Evolutionary conservation across 805 yeast species (phyloP), one percentile per base, ranked within the genome.

Genomic region (Candida pseudofarinosa): DNA sequence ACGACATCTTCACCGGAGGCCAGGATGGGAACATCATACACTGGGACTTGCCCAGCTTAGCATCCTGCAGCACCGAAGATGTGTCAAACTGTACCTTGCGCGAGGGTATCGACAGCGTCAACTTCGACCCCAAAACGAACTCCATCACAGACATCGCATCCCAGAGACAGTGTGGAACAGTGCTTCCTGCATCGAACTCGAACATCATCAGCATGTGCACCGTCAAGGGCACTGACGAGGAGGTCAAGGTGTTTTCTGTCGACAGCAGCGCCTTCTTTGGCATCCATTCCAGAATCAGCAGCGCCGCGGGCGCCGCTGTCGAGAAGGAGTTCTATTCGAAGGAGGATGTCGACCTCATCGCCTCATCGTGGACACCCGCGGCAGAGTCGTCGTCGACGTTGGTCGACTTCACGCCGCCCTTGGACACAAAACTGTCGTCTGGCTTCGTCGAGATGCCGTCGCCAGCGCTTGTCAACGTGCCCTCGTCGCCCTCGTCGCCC

Each of bases 1-100:
- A 67, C 17, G 79, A 78, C 54, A 47, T 83, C 23, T 76, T 79
- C 52, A 70, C 84, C 1, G 81, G 85, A 5, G 77, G 84, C 1
- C 63, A 68, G 38, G 88, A 84, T 53, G 89, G 89, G 3, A 76
- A 72, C 41, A 74, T 85, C n/a, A 68, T 81, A 8, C 80, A 79
- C 45, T 84, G 90, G 90, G 79, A 79, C 57, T 62, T 79, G 38
- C 51, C 36, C 33, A 48, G 49, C 12, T 38, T 45, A 13, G 46
- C 41, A 33, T 48, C 59, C 16, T 77, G 84, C 50, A 65, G 74
- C 3, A 50, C 76, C 37, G 71, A 65, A 41, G 49, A 48, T 12
- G 38, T 46, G 13, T 46, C 41, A 33, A 49, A 60, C 16, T 77
- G 84, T 50, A 65, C 74, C 3, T 51, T 77, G 37, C 71, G 65